Evolutionary conservation across 192 early-diverging fungal genomes (phyloP).

Genomic region (Radiomyces spectabilis): DNA sequence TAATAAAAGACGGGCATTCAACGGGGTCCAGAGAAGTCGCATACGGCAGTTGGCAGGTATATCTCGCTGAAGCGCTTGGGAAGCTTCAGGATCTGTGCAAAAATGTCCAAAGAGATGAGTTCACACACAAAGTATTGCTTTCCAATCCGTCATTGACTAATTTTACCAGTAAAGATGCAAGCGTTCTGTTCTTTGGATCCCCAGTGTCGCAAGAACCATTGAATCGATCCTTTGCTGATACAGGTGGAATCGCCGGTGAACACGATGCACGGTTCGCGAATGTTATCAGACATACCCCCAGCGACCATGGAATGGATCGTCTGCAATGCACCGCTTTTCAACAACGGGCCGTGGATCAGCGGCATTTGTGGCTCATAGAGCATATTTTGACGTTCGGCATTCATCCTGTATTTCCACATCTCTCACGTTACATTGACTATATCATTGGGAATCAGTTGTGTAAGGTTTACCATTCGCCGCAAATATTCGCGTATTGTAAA

Average conservation of each 20-base stretch:
- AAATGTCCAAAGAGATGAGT: not conserved
- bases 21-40: slow-evolving; percentile 3
- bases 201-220: slow-evolving; percentile 26
- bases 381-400: slow-evolving; percentile 50
- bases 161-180: slow-evolving; percentile 14
- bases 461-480: slow-evolving; percentile 84
- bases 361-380: slow-evolving; percentile 60
- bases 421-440: not conserved
- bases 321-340: slow-evolving; percentile 29
- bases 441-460: no score
- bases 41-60: not conserved
- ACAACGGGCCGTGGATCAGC: slow-evolving; percentile 38
- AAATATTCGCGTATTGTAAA: slow-evolving; percentile 74
- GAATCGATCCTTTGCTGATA: slow-evolving; percentile 7
- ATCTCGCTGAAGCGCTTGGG: not conserved
- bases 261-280: slow-evolving; percentile 55
- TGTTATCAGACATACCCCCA: slow-evolving; percentile 21
- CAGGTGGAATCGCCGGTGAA: slow-evolving; percentile 37
- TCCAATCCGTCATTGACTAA: not conserved
- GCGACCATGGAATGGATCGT: slow-evolving; percentile 35
- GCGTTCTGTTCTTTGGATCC: slow-evolving; percentile 2
- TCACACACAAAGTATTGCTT: not conserved
- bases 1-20: slow-evolving; percentile 12
- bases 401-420: slow-evolving; percentile 40
- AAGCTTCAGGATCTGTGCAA: slow-evolving; percentile 10